Evolutionary conservation across 2,329 filamentous ascomycete genomes (phyloP).

Genomic region (Annulohypoxylon truncatum): DNA sequence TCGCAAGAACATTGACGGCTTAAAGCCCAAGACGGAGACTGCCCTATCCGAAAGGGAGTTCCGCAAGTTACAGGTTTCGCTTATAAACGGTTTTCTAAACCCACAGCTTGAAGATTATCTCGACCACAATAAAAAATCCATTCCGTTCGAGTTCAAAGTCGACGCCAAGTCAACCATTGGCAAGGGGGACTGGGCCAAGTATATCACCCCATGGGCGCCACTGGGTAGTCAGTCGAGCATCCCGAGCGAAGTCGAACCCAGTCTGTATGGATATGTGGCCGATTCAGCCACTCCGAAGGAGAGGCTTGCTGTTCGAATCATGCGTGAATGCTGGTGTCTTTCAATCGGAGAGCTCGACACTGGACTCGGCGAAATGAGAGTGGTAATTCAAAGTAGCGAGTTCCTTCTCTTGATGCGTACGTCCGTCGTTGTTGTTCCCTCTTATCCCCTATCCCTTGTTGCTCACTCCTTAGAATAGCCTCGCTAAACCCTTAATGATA

Average conservation of each 20-base stretch:
- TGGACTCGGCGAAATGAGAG: conserved; percentile 54
- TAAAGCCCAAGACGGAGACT: conserved; percentile 57
- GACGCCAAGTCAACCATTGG: conserved; percentile 6
- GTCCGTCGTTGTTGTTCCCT: conserved; percentile 28
- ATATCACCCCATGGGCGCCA: conserved; percentile 58
- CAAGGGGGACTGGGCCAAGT: conserved; percentile 55
- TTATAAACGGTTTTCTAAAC: conserved; percentile 60
- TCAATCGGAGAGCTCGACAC: conserved; percentile 59
- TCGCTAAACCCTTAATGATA: conserved; percentile 35
- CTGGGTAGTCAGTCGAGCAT: conserved; percentile 34
- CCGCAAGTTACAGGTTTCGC: conserved; percentile 52
- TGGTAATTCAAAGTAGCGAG: conserved; percentile 55
- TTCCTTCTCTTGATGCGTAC: conserved; percentile 61
- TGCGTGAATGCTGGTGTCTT: conserved; percentile 64
- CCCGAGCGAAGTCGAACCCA: conserved; percentile 33
- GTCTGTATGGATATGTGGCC: conserved; percentile 49
- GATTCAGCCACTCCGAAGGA: conserved; percentile 53
- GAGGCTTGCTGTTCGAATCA: conserved; percentile 55
- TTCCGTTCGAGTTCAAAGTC: background rate
- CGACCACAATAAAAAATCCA: conserved; percentile 8
- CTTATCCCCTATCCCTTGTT: background rate
- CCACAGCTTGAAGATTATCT: conserved; percentile 61
- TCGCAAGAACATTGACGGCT: conserved; percentile 59
- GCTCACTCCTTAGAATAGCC: background rate
- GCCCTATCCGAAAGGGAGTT: conserved; percentile 57